Base-by-base conservation (phyloP, 2,329 filamentous ascomycete genomes). In the Chrysosphaeria jannelii region DNA sequence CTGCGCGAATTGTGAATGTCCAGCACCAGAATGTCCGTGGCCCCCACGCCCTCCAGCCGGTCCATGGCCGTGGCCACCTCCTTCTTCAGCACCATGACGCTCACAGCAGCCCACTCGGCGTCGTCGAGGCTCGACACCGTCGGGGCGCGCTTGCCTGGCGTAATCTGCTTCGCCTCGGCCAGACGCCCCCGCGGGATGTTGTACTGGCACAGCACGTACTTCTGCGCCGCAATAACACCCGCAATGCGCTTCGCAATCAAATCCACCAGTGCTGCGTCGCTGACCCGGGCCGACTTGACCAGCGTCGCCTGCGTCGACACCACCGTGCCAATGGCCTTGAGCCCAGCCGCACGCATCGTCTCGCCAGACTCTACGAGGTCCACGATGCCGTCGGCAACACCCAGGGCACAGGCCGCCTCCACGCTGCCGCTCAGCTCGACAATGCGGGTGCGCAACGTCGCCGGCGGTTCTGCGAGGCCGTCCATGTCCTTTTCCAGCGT, bases 321-420 rank as follows among this genome's bases (percentile, higher is more conserved):
- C 13, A 97, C 78, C 3, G 85, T 97, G 35, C 85, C 78, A 35
- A 93, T 91, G 27, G 81, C 69, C 47, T 78, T 79, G 23, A 97
- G 57, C 13, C 85, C 85, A 20, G 81, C 81, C 11, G 81, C 85
- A 38, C 74, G 71, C 85, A 97, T 97, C 1, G 85, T 97, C 47
- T 93, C 81, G 27, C 85, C 85, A 11, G 85, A 93, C 53, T 97
- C 81, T 85, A 97, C 85, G 27, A 97, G 64, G 48, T 97, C 85
- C 22, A 97, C 78, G 41, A 97, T 91, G 23, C 81, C 85, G 41
- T 93, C 81, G 20, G 85, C 85, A 14, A 93, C 79, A 25, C 85
- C 85, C 25, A 97, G 52, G 11, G 85, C 81, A 41, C 85, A 97
- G 19, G 85, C 81, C 24, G 85, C 81, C 49, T 97, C 85, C 16